phyloP scores from a whole-genome alignment of 2,329 filamentous ascomycete genomes.

The Pseudocercospora cruenta region DNA sequence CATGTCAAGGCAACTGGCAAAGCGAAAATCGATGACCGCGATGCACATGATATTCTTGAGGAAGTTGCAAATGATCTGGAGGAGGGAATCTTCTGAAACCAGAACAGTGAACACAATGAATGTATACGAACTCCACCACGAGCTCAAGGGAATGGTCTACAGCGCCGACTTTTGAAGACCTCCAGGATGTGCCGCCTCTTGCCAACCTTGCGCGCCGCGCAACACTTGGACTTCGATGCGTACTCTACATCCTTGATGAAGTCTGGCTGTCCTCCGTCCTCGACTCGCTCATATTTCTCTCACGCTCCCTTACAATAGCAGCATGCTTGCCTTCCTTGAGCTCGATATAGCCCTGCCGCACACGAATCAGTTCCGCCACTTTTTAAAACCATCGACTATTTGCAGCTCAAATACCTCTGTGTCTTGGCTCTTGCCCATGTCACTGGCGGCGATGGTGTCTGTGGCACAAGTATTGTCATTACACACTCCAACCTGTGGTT shows the following conservation, averaged over 20 bases:
- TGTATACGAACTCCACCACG: too few relatives aligned
- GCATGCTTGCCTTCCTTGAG: background rate
- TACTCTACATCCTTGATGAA: background rate
- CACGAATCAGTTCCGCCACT: background rate
- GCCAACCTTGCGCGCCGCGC: too few relatives aligned
- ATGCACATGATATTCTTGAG: background rate
- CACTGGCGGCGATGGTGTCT: background rate
- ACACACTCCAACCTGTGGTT: background rate
- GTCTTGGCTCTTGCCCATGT: constrained; percentile 6
- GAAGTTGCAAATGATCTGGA: background rate
- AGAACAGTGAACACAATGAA: too few relatives aligned
- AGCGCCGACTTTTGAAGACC: too few relatives aligned
- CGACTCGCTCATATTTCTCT: background rate
- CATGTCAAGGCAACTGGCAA: background rate
- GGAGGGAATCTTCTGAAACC: too few relatives aligned
- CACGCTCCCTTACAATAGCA: background rate
- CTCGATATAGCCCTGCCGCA: background rate
- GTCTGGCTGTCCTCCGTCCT: background rate
- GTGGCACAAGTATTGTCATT: background rate
- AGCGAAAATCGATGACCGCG: background rate
- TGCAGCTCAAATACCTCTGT: constrained; percentile 5
- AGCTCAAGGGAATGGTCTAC: too few relatives aligned
- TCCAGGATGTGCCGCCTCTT: too few relatives aligned
- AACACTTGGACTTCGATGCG: too few relatives aligned
- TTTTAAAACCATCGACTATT: background rate